A percentile compares a stretch with the other conserved stretches of the same genome.
phyloP scores from a whole-genome alignment of 2,329 filamentous ascomycete genomes.

The Venturia aucupariae region DNA sequence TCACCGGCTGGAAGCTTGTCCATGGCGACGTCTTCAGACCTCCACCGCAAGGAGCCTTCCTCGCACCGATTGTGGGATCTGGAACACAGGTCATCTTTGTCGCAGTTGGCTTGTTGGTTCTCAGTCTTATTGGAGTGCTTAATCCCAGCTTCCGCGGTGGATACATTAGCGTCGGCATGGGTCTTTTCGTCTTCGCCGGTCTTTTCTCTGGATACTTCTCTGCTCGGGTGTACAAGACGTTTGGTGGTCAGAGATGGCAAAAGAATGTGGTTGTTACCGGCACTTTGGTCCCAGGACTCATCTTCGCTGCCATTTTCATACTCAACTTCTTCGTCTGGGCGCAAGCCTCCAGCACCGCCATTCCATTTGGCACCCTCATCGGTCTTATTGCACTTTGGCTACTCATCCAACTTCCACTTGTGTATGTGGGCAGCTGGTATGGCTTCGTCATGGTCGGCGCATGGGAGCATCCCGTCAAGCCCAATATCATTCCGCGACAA shows the following conservation, averaged over 20 bases:
- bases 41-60: constrained; percentile 58
- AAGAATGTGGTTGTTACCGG: constrained; percentile 69
- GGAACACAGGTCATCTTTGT: constrained; percentile 83
- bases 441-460: constrained; percentile 58
- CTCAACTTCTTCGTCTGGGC: constrained; percentile 87
- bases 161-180: constrained; percentile 75
- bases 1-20: constrained; percentile 79
- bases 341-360: constrained; percentile 77
- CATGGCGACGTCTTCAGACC: constrained; percentile 81
- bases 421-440: constrained; percentile 70
- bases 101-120: constrained; percentile 59
- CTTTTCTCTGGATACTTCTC: constrained; percentile 84
- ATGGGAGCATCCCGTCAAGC: constrained; percentile 78
- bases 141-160: constrained; percentile 87
- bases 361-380: constrained; percentile 71
- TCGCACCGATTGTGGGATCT: constrained; percentile 74
- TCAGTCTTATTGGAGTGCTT: constrained; percentile 67
- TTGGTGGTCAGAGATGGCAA: constrained; percentile 64
- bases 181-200: constrained; percentile 75
- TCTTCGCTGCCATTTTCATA: constrained; percentile 66
- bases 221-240: constrained; percentile 71
- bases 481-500: constrained; percentile 60
- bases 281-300: constrained; percentile 66
- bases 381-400: constrained; percentile 70
- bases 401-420: constrained; percentile 74